Evolutionary conservation across 2,329 filamentous ascomycete species (phyloP), one percentile per base, ranked within the genome.

Genomic region (Zymoseptoria brevis): DNA sequence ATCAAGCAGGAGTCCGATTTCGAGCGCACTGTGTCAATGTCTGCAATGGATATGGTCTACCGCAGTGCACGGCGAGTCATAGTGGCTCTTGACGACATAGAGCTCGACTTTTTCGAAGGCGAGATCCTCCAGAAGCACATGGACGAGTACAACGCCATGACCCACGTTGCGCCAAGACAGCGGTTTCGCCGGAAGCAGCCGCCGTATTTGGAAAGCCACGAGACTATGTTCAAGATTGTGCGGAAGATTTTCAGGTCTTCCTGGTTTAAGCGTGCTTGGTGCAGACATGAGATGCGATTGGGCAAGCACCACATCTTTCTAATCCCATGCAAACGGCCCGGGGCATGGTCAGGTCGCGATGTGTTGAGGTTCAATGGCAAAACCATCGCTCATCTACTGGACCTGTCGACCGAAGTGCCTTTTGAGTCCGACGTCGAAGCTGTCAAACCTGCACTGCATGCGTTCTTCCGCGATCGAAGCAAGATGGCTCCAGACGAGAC

Each of bases 261-360:
- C 2, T 78, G 75, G 74, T 78, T 77, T 62, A 72, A 73, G 54
- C 68, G 76, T 49, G 76, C 76, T 8, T 78, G 76, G 76, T 78
- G 76, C 58, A 65, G 72, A 53, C 75, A 77, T 59, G 76, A 78
- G 65, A 75, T 78, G 74, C 66, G 71, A 24, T 66, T 76, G 52
- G 75, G 72, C 5, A 69, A 71, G 50, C 68, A 71, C 29, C 75
- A 75, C 59, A 66, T 78, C 13, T 77, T 78, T 59, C 66, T 78
- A 0, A 64, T 77, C 4, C 73, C 74, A 13, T 75, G 73, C 57
- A 65, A 67, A 3, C 63, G 66, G 21, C 54, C 64, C 8, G 66
- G 61, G 4, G 56, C 57, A 6, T 61, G 54, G 53, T 56, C 56
- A 4, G 64, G 63, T 8, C 61, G 63, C 1, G 69, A 61, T n/a